A percentile compares a stretch with the other conserved stretches of the same genome.
Conservation (phyloP, 1,284 basidiomycete genomes). For the Tremellales sp. region DNA sequence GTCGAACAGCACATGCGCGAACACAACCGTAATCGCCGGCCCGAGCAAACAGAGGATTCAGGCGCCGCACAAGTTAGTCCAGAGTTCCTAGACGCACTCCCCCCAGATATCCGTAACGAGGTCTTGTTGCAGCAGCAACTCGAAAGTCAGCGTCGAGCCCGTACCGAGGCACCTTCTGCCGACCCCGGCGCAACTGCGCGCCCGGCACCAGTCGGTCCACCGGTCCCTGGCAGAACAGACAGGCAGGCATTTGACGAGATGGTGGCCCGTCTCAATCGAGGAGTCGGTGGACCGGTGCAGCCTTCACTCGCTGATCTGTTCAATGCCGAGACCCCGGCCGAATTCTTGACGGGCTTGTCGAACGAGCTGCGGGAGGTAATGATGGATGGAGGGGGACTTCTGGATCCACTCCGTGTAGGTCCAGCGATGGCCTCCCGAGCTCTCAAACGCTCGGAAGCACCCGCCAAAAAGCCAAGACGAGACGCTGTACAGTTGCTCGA, state of each 20-base stretch:
- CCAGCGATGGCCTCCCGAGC: too few relatives aligned
- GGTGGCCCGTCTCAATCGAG: too few relatives aligned
- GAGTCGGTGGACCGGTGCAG: conserved; percentile 33
- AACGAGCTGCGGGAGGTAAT: conserved; percentile 80
- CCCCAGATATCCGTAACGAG: conserved; percentile 92
- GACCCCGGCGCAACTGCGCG: too few relatives aligned
- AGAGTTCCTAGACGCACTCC: conserved; percentile 94
- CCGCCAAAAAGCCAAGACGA: conserved; percentile 53
- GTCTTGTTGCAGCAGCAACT: conserved; percentile 90
- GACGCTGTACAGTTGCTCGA: conserved; percentile 95
- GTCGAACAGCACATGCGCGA: conserved; percentile 96
- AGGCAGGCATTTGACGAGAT: too few relatives aligned
- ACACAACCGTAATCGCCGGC: conserved; percentile 55
- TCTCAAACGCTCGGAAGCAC: not conserved
- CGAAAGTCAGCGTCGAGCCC: conserved; percentile 66
- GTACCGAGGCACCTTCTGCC: conserved; percentile 49
- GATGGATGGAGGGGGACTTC: conserved; percentile 64
- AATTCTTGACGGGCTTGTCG: conserved; percentile 82
- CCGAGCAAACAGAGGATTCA: conserved; percentile 58
- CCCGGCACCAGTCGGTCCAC: too few relatives aligned
- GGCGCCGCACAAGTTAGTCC: conserved; percentile 82
- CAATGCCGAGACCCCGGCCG: too few relatives aligned
- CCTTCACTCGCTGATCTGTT: conserved; percentile 8
- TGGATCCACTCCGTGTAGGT: too few relatives aligned
- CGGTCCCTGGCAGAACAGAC: too few relatives aligned